phyloP scores from a whole-genome alignment of 129 eudicot species.

The Centella asiatica region DNA sequence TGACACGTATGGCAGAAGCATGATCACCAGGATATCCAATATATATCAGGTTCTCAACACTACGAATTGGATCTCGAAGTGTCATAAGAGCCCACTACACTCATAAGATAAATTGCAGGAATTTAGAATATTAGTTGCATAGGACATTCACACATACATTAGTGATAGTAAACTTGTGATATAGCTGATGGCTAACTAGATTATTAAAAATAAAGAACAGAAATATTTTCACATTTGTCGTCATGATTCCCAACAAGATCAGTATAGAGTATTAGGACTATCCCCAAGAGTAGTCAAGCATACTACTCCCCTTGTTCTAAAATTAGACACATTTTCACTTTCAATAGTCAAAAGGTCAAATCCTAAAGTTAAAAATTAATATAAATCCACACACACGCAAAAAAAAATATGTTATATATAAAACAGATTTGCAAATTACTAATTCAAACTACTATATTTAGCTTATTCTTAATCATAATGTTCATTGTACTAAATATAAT shows the following conservation, averaged over 20 bases:
- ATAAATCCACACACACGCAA: no score
- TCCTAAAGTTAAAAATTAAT: no score
- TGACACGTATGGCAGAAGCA: conserved; percentile 74
- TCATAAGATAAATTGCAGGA: neutral
- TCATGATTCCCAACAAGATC: neutral
- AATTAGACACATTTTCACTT: no score
- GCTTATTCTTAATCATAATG: no score
- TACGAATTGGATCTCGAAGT: conserved; percentile 65
- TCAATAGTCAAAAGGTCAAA: no score
- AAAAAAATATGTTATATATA: no score
- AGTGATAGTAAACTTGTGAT: neutral
- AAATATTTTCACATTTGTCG: neutral
- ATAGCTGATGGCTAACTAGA: neutral
- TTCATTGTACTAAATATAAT: no score
- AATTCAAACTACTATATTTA: no score
- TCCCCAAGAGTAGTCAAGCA: neutral
- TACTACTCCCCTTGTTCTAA: no score
- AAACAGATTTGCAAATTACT: no score
- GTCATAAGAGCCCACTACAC: conserved; percentile 99
- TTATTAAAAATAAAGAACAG: neutral
- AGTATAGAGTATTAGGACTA: neutral
- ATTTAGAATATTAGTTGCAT: neutral
- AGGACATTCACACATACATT: neutral
- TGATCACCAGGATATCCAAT: conserved; percentile 80
- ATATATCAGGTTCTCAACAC: conserved; percentile 85